Evolutionary conservation across 495 filamentous ascomycete genomes (phyloP), one percentile per base, ranked within the genome.

Genomic region (Articulospora tetracladia): DNA sequence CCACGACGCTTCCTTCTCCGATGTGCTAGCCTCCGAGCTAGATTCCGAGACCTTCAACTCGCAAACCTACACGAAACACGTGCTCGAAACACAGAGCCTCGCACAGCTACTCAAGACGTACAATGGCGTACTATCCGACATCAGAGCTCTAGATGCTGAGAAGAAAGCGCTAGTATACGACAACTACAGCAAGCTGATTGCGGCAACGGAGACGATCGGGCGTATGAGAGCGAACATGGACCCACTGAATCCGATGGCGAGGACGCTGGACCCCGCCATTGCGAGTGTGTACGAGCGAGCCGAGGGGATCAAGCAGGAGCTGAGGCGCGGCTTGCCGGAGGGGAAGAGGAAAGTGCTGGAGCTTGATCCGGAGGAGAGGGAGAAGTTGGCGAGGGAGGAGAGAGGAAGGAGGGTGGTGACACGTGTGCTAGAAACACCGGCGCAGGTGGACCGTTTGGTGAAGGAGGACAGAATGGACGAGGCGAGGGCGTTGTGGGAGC

Each of bases 111-210:
- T 93, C 55, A 78, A 75, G 53, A 74, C 82, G 0, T 88, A 92
- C 70, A 82, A 83, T 57, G 76, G 79, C 7, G 72, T 92, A 32
- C 73, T 92, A 26, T 74, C 69, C 34, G 94, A 98, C 70, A 94
- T 96, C 34, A 79, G 92, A 23, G 90, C 89, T 1, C 79, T 98
- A 19, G 94, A 98, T 68, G 93, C 93, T 22, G 94, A 98, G 77
- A 86, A 91, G 67, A 98, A 98, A 73, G 92, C 94, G 23, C 77
- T 98, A 41, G 94, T 98, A 3, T 98, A 98, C 71, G 94, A 98
- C 72, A 98, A 98, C 71, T 98, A 97, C 72, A 90, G 85, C 62
- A 98, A 97, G 76, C 76, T 98, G 67, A 97, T 98, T 62, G 83
- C 85, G 19, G 94, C 94, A 17, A 97, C 95, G 15, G 92, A 96